Evolutionary conservation across 164 flowering plant genomes (phyloP), one percentile per base, ranked within the genome.

Genomic region (Brasenia schreberi): DNA sequence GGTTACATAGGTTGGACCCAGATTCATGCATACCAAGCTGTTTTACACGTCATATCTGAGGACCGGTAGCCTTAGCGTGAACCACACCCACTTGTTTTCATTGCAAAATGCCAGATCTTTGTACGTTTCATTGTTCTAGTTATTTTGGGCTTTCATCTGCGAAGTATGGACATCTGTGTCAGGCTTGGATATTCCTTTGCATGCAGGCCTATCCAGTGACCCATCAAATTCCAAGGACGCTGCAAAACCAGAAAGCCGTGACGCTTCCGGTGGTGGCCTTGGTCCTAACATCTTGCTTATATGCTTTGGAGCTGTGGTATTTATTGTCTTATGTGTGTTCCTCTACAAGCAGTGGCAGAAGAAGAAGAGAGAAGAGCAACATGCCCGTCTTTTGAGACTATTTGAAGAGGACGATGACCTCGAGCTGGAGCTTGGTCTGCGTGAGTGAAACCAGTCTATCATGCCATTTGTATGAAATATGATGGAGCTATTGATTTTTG

Each of bases 361-460:
- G 84, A 90, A 87, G 85, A 88, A 80, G 66, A 80, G 90, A 75
- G 95, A 84, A 64, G 95, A 86, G 73, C 97, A 90, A 71, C 85
- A 88, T 79, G 97, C 94, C 18, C 94, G 94, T 44, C 87, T 90
- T 67, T 76, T 88, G 59, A 88, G 90, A 78, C 75, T 90, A 76
- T 90, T 90, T 72, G 97, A 90, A 75, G 90, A 88, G 76, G 97
- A 90, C 76, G 95, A 90, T 75, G 95, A 90, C 75, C 92, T 90
- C 19, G 97, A 90, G 77, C 79, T 88, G 72, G 97, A 90, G 80
- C 87, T 90, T 64, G 97, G 97, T 62, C 87, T 90, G 53, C 85
- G 88, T 59, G 92, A 88, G 49, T 87, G 82, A 90, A 44, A 59
- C 5, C 23, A 12, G 19, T 66, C 66, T 16, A 43, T 42, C 43